These are phyloP conservation scores for Heliosperma pusillum DNA, from an alignment of 148 eudicot genomes.

Conservation along the genomic window DNA sequence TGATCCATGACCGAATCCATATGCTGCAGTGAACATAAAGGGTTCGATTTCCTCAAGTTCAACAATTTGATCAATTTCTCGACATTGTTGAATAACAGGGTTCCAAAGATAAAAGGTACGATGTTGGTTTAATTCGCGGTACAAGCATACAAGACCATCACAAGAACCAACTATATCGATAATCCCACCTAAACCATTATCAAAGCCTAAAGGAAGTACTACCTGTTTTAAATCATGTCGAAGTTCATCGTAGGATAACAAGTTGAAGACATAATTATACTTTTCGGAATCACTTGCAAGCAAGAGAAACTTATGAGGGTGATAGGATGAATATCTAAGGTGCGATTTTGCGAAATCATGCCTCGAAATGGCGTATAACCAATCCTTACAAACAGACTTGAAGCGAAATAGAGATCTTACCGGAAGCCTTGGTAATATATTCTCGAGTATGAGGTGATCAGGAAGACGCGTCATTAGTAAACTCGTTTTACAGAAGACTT, in stretches of 20 bases:
- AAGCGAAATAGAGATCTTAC: constrained; percentile 15
- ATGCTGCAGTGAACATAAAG: neutral
- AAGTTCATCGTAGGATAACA: neutral
- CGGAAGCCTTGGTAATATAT: constrained; percentile 16
- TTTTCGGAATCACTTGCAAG: neutral
- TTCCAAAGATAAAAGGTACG: constrained; percentile 5
- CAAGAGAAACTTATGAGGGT: neutral
- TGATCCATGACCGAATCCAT: constrained; percentile 13
- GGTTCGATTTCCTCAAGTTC: neutral
- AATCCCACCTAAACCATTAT: neutral
- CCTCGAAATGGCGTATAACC: neutral
- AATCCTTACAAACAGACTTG: constrained; percentile 11
- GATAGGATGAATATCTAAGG: neutral
- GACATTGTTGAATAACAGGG: constrained; percentile 6
- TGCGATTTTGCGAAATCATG: constrained; percentile 5
- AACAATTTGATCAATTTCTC: neutral
- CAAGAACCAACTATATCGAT: constrained; percentile 1
- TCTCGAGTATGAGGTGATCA: neutral
- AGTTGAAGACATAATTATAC: neutral
- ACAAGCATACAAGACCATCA: constrained; percentile 11
- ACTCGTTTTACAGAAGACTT: neutral
- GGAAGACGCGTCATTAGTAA: constrained; percentile 1
- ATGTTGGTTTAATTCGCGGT: neutral
- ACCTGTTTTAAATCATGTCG: neutral
- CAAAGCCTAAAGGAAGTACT: neutral